Base-by-base conservation (phyloP, 2,329 filamentous ascomycete species). In the Epichloe aotearoae region DNA sequence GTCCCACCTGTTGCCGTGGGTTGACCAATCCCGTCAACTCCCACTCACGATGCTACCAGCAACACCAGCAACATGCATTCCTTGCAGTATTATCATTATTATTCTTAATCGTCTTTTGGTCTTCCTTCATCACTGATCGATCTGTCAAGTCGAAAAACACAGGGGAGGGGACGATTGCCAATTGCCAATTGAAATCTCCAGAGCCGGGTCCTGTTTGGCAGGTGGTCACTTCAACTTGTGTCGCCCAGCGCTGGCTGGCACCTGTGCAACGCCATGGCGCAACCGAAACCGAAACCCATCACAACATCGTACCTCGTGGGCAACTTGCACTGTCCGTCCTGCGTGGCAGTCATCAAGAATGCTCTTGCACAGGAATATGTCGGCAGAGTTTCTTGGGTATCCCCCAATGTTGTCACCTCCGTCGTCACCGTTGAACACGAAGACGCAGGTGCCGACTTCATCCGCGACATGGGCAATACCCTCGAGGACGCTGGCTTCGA, bases 301-400 rank as follows among this genome's bases (percentile, higher is more conserved):
- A 76, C 73, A 12, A 83, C 79, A 2, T 82, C 78, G 36, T 80
- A 84, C 60, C 73, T 88, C 54, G 71, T 89, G 57, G 78, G 75
- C 54, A 88, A 89, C 64, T 73, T 89, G n/a, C 85, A 89, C 66
- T 88, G 85, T 68, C 81, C 84, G 14, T 85, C 83, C 53, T 89
- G 85, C 64, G 79, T 87, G 47, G 75, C 77, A 37, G 73, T 75
- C 57, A 87, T 89, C 61, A 73, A 80, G 59, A 69, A 75, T 50
- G 73, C 76, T 53, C 67, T 88, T 52, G 70, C 63, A 52, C 72
- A 70, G 43, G 64, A 64, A 19, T 77, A 68, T 57, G 61, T 58
- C 49, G 64, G 60, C 67, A 76, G 62, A 60, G 69, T 71, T 69
- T 71, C 61, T 50, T 80, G 77, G 68, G 76, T 87, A 33, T 83